phyloP scores from a whole-genome alignment of 495 filamentous ascomycete species.

The Penicillium chermesinum region DNA sequence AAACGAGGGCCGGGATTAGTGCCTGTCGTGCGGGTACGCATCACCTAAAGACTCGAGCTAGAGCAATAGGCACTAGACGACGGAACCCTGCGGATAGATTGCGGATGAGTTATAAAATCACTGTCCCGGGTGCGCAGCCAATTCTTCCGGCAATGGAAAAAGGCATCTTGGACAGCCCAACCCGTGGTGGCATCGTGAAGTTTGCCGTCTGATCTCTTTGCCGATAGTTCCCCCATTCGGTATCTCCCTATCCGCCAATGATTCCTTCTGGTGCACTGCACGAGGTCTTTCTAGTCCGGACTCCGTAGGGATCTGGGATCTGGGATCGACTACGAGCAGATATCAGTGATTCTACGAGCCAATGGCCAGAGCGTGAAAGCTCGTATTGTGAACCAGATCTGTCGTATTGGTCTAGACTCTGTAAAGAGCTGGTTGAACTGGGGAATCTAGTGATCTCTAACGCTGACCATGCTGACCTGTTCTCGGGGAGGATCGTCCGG shows the following conservation, averaged over 20 bases:
- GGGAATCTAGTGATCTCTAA: not conserved
- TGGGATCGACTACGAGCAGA: not conserved
- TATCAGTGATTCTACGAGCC: not conserved
- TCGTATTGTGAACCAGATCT: not conserved
- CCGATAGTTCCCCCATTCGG: not conserved
- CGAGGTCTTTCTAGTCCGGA: not conserved
- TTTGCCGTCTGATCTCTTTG: not conserved
- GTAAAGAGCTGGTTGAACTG: not conserved
- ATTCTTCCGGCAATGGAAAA: too few relatives aligned
- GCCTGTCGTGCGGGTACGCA: not conserved
- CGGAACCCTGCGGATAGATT: too few relatives aligned
- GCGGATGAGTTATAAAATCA: too few relatives aligned
- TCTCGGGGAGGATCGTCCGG: not conserved
- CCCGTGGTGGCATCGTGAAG: not conserved
- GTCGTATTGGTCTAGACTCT: not conserved
- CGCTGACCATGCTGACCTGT: not conserved
- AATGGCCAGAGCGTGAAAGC: not conserved
- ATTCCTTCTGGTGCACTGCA: not conserved
- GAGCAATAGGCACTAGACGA: not conserved
- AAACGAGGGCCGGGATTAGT: not conserved
- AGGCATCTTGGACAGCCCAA: too few relatives aligned
- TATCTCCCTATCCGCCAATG: not conserved
- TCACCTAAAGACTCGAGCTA: too few relatives aligned
- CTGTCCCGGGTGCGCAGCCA: too few relatives aligned
- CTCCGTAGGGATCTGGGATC: not conserved